Conservation (phyloP, 768 basidiomycete species). For the Panaeolus papilionaceus region DNA sequence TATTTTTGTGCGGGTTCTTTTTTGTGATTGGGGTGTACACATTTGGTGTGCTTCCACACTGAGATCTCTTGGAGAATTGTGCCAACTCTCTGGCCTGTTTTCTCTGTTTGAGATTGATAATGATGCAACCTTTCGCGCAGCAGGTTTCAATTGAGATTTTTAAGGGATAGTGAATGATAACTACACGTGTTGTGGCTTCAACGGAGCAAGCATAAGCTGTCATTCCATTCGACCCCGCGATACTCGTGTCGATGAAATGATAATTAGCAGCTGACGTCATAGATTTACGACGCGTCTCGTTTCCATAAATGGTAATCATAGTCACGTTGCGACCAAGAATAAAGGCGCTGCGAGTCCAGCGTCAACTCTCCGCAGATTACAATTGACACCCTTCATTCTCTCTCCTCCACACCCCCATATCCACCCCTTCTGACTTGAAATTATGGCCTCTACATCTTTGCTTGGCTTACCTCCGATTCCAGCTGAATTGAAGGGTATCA, state of each 20-base stretch:
- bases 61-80: neutral
- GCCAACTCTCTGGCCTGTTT: constrained; percentile 6
- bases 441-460: constrained; percentile 32
- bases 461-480: constrained; percentile 69
- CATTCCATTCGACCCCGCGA: neutral
- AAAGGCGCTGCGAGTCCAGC: constrained; percentile 28
- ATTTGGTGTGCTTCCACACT: neutral
- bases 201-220: neutral
- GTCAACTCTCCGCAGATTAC: constrained; percentile 19
- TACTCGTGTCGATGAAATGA: neutral
- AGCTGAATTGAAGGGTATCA: constrained; percentile 65
- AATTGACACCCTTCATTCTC: constrained; percentile 10
- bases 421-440: neutral
- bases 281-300: constrained; percentile 22
- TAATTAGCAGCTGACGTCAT: constrained; percentile 30
- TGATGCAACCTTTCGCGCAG: neutral
- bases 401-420: neutral
- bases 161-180: neutral
- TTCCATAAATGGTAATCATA: constrained; percentile 23
- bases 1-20: neutral
- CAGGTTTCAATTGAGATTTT: neutral
- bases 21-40: constrained; percentile 9
- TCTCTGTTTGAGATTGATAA: neutral
- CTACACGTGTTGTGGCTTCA: constrained; percentile 11
- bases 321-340: constrained; percentile 32